These are phyloP conservation scores for Fusarium cicatricum DNA, from an alignment of 2,329 filamentous ascomycete genomes.

Conservation along the genomic window DNA sequence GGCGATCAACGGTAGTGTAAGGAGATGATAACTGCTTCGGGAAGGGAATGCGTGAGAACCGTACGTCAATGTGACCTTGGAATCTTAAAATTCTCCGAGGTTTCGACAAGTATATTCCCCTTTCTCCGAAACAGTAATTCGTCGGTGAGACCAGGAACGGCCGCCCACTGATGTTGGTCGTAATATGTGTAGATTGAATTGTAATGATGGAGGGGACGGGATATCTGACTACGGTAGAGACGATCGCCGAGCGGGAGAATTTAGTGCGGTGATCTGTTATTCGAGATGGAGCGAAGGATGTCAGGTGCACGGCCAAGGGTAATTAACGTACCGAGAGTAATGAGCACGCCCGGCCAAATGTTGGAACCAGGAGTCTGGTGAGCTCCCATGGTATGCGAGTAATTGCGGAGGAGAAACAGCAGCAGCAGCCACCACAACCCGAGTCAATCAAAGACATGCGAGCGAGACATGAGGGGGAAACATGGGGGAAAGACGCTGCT, in stretches of 20 bases:
- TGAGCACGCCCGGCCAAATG: not conserved
- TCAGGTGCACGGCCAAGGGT: too few relatives aligned
- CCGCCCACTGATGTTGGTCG: slow-evolving; percentile 3
- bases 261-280: not conserved
- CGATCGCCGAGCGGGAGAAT: slow-evolving; percentile 8
- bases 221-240: slow-evolving; percentile 1
- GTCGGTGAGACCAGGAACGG: slow-evolving; percentile 11
- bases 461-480: not conserved
- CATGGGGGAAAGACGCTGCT: not conserved
- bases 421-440: not conserved
- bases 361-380: slow-evolving; percentile 8
- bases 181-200: slow-evolving; percentile 9
- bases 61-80: slow-evolving; percentile 16
- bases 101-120: slow-evolving; percentile 9
- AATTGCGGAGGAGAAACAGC: not conserved
- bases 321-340: too few relatives aligned
- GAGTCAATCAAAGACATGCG: not conserved
- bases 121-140: not conserved
- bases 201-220: not conserved
- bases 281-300: too few relatives aligned
- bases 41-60: slow-evolving; percentile 5
- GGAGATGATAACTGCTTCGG: slow-evolving; percentile 20
- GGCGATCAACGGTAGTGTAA: slow-evolving; percentile 7
- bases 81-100: slow-evolving; percentile 16
- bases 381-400: not conserved